Conservation (phyloP, 805 yeast species). For the Nakazawaea peltata region DNA sequence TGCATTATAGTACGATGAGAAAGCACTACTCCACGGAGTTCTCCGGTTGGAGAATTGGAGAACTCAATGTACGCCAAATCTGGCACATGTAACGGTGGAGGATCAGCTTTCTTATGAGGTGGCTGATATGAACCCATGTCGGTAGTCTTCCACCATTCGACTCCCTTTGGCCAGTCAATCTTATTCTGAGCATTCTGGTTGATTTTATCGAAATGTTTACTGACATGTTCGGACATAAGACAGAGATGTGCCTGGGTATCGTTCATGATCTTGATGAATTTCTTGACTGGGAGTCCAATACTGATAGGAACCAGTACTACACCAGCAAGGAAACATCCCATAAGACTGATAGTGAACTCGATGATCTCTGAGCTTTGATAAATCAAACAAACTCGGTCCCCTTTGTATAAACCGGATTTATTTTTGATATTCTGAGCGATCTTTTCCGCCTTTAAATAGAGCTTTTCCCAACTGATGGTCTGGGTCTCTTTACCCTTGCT, state of each 20-base stretch:
- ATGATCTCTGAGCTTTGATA: conserved; percentile 79
- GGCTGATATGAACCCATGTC: conserved; percentile 71
- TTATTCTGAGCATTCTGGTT: conserved; percentile 34
- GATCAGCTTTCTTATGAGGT: conserved; percentile 46
- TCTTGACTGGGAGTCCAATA: conserved; percentile 59
- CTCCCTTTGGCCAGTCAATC: conserved; percentile 66
- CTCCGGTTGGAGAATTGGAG: conserved; percentile 84
- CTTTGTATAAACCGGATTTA: conserved; percentile 63
- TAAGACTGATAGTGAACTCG: conserved; percentile 77
- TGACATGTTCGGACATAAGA: conserved; percentile 72
- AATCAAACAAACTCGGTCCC: conserved; percentile 77
- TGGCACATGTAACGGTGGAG: conserved; percentile 63
- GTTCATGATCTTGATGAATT: conserved; percentile 63
- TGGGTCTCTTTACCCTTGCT: conserved; percentile 71
- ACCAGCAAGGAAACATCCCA: conserved; percentile 91
- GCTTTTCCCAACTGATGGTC: conserved; percentile 83
- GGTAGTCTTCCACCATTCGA: conserved; percentile 73
- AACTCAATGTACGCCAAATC: conserved; percentile 93
- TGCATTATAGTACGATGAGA: conserved; percentile 83
- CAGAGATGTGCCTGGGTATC: conserved; percentile 72
- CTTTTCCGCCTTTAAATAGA: conserved; percentile 75
- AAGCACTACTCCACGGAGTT: conserved; percentile 86
- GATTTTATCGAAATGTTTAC: conserved; percentile 64
- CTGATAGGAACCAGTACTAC: conserved; percentile 92
- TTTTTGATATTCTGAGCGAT: conserved; percentile 79